Conservation (phyloP, 176 grass and related monocot species). For the Tillandsia leiboldiana region DNA sequence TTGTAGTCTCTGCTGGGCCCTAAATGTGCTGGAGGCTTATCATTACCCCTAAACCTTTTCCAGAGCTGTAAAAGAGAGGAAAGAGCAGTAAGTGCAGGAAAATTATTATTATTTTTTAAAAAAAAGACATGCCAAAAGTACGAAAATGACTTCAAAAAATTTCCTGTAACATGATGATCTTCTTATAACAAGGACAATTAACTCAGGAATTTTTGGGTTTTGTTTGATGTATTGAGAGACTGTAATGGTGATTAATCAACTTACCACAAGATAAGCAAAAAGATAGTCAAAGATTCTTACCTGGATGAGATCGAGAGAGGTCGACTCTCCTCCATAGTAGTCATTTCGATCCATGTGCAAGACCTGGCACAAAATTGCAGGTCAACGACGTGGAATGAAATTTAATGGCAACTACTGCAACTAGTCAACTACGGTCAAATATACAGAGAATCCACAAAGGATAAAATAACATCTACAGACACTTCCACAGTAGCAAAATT, state of each 20-base stretch:
- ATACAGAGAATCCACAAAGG: not conserved
- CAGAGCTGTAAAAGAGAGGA: conserved; percentile 46
- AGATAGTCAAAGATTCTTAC: conserved; percentile 6
- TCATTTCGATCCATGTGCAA: conserved; percentile 29
- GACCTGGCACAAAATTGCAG: conserved; percentile 2
- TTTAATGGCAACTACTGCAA: not conserved
- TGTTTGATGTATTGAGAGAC: not conserved
- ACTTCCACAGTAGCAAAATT: too few species aligned
- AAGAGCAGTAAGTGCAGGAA: not conserved
- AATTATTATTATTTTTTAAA: not conserved
- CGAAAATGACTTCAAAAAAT: not conserved
- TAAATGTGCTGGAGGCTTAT: conserved; percentile 66
- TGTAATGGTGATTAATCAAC: not conserved
- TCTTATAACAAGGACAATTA: not conserved
- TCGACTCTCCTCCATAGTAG: conserved; percentile 21
- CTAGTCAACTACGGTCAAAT: not conserved
- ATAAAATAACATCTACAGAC: not conserved
- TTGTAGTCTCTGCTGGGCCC: conserved; percentile 95
- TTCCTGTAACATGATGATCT: not conserved
- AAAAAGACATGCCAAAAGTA: not conserved
- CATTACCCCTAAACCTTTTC: conserved; percentile 87
- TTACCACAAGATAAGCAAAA: not conserved
- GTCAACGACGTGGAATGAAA: not conserved
- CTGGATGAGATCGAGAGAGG: conserved; percentile 25
- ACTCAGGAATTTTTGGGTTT: not conserved